Evolutionary conservation across 345 rosid genomes (phyloP).

Genomic region (Linum tenue): DNA sequence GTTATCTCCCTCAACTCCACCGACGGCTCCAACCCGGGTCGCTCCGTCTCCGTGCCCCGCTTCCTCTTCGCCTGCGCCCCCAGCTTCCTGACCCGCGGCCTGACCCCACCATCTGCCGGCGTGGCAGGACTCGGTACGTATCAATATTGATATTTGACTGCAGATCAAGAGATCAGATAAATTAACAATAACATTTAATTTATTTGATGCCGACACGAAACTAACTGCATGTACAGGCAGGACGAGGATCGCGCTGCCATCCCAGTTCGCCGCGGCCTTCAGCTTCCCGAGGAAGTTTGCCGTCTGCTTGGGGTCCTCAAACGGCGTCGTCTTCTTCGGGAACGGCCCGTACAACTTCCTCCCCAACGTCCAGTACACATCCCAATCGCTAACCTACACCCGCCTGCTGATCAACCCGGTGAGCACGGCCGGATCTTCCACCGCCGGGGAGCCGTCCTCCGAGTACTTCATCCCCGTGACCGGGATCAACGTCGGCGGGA

Average conservation of each 20-base stretch:
- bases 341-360: background rate
- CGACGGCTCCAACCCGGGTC: slow-evolving; percentile 1
- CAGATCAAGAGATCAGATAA: no score
- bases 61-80: slow-evolving; percentile 1
- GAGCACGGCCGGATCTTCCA: background rate
- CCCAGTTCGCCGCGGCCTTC: background rate
- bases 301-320: background rate
- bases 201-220: no score
- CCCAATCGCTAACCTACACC: background rate
- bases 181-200: no score
- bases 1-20: slow-evolving; percentile 1
- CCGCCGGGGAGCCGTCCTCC: background rate
- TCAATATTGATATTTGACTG: no score
- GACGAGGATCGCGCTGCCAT: background rate
- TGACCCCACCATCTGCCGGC: background rate
- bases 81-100: background rate
- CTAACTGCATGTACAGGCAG: background rate
- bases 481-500: background rate
- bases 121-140: background rate
- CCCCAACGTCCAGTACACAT: background rate
- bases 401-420: background rate
- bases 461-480: background rate
- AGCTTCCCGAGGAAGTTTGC: slow-evolving; percentile 3
- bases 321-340: background rate
- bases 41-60: background rate